Evolutionary conservation across 2,329 filamentous ascomycete species (phyloP).

Genomic region (Hypoxylon sp.): DNA sequence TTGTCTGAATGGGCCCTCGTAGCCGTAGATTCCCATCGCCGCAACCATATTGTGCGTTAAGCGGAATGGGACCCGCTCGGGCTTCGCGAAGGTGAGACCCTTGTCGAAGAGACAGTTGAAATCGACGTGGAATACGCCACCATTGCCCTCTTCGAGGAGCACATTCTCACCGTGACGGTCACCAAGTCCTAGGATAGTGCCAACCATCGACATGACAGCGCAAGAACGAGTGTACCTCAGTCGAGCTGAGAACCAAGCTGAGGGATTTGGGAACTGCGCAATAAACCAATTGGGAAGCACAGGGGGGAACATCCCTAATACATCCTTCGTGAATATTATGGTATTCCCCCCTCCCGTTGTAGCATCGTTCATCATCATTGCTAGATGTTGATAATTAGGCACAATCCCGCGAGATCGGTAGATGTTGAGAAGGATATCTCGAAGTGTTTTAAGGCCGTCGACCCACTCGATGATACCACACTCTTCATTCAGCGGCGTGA

Average conservation of each 20-base stretch:
- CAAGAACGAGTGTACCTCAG: constrained; percentile 92
- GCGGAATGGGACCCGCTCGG: constrained; percentile 94
- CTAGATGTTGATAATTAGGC: constrained; percentile 78
- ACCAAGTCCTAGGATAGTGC: constrained; percentile 91
- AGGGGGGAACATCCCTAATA: constrained; percentile 79
- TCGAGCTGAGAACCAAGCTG: constrained; percentile 90
- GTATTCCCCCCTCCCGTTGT: constrained; percentile 71
- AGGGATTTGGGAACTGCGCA: constrained; percentile 93
- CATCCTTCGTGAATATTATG: constrained; percentile 77
- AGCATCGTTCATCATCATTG: constrained; percentile 74
- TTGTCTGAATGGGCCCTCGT: constrained; percentile 92
- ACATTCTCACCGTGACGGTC: constrained; percentile 99
- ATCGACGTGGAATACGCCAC: constrained; percentile 96
- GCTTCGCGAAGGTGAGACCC: constrained; percentile 93
- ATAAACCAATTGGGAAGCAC: constrained; percentile 96
- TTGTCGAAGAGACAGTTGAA: constrained; percentile 99
- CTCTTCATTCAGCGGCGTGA: constrained; percentile 96
- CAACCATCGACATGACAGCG: constrained; percentile 99
- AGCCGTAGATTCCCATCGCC: constrained; percentile 94
- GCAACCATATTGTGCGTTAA: constrained; percentile 99
- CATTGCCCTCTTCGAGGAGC: constrained; percentile 91
- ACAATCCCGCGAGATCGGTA: constrained; percentile 82
- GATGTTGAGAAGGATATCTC: constrained; percentile 87
- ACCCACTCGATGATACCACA: constrained; percentile 99
- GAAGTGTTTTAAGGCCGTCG: constrained; percentile 91